Conservation (phyloP, 2,329 filamentous ascomycete genomes). For the Hawksworthiomyces lignivorus region DNA sequence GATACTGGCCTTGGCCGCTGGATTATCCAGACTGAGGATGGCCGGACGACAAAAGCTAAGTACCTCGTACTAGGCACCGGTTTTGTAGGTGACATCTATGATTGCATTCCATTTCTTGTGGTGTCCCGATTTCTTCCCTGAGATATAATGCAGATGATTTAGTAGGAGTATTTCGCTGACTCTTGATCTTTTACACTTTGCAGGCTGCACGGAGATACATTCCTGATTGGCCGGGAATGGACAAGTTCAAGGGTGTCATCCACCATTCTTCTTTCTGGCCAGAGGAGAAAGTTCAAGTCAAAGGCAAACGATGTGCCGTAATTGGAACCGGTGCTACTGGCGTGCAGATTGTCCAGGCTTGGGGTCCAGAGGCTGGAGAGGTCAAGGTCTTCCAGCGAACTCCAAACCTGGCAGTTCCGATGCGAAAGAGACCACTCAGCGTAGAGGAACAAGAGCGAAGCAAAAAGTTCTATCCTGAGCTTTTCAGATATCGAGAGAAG, state of each 20-base stretch:
- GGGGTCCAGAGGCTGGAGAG: slow-evolving; percentile 41
- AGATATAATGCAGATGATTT: too few species aligned
- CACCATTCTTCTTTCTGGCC: slow-evolving; percentile 57
- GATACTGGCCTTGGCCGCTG: slow-evolving; percentile 40
- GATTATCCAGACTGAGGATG: slow-evolving; percentile 40
- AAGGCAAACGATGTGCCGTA: slow-evolving; percentile 51
- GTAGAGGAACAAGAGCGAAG: slow-evolving; percentile 40
- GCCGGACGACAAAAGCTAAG: slow-evolving; percentile 39
- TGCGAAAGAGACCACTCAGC: slow-evolving; percentile 43
- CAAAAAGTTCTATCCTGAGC: slow-evolving; percentile 37
- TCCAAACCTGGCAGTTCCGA: slow-evolving; percentile 57
- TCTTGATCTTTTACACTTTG: too few species aligned
- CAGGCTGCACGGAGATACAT: slow-evolving; percentile 52
- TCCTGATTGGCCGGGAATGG: slow-evolving; percentile 51
- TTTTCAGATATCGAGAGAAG: slow-evolving; percentile 45
- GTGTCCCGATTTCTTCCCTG: not conserved
- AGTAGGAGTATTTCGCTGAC: too few species aligned
- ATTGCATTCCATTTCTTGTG: not conserved
- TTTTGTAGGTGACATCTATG: slow-evolving; percentile 30
- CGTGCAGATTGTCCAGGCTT: slow-evolving; percentile 56
- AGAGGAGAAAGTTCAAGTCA: slow-evolving; percentile 45
- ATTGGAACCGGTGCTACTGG: slow-evolving; percentile 60
- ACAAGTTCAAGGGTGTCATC: slow-evolving; percentile 51
- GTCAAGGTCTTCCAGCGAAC: slow-evolving; percentile 59
- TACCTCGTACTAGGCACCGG: slow-evolving; percentile 48